phyloP scores from a whole-genome alignment of 1,284 basidiomycete species.

The Tilletia setariae region DNA sequence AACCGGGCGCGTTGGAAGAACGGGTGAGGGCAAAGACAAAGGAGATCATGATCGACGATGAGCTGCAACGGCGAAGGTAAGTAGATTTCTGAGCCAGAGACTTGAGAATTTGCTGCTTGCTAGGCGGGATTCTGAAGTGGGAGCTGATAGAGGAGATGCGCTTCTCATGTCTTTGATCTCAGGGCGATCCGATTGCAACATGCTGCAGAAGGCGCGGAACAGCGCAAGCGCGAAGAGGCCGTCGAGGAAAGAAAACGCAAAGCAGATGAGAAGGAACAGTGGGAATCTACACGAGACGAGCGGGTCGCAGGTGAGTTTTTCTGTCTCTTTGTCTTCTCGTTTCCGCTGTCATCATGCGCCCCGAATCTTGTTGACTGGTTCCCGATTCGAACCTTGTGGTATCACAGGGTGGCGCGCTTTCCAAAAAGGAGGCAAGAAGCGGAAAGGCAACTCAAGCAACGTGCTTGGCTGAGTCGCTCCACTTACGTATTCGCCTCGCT shows the following conservation, averaged over 20 bases:
- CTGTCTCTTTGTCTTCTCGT: background rate
- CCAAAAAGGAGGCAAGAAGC: conserved; percentile 9
- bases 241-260: conserved; percentile 53
- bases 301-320: conserved; percentile 36
- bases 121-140: no score
- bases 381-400: background rate
- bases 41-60: conserved; percentile 62
- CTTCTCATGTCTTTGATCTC: conserved; percentile 11
- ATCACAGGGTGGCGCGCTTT: conserved; percentile 15
- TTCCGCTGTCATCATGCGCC: background rate
- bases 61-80: conserved; percentile 57
- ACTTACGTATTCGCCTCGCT: background rate
- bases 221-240: conserved; percentile 58
- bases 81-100: conserved; percentile 21
- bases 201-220: conserved; percentile 61
- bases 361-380: background rate
- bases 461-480: conserved; percentile 9
- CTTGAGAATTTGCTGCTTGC: background rate
- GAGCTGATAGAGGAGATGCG: no score
- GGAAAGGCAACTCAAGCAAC: conserved; percentile 2
- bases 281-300: conserved; percentile 58
- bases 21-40: conserved; percentile 58
- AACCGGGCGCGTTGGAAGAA: conserved; percentile 56
- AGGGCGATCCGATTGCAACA: conserved; percentile 58
- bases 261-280: conserved; percentile 58